Evolutionary conservation across 176 grass and related monocot species (phyloP).

Genomic region (Aechmea fasciata): DNA sequence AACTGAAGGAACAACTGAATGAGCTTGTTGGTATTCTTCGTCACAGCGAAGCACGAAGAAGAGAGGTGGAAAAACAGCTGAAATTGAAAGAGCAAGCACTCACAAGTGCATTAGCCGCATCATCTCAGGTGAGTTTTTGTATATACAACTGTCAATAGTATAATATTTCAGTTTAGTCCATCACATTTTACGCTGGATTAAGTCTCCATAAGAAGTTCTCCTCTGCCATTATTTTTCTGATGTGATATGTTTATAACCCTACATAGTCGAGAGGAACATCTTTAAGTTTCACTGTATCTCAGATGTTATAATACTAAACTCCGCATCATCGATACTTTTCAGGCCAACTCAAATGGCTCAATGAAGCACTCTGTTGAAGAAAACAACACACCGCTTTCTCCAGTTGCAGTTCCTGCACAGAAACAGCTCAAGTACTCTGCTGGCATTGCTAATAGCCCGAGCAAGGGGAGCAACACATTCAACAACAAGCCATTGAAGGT

Average conservation of each 20-base stretch:
- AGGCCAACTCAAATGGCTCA: constrained; percentile 65
- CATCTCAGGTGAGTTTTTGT: constrained; percentile 44
- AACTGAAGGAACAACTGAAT: constrained; percentile 91
- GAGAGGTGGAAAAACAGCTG: constrained; percentile 72
- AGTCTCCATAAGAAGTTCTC: neutral
- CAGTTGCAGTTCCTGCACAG: constrained; percentile 80
- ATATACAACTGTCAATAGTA: neutral
- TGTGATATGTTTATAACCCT: too few species aligned
- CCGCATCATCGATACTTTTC: constrained; percentile 10
- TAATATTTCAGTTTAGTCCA: too few species aligned
- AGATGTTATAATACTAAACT: neutral
- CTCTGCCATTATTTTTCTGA: too few species aligned
- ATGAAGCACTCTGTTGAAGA: constrained; percentile 65
- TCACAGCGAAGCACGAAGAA: constrained; percentile 71
- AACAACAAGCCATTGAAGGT: constrained; percentile 80
- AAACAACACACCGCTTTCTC: constrained; percentile 51
- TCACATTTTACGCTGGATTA: neutral
- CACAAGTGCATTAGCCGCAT: constrained; percentile 37
- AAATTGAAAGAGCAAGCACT: constrained; percentile 61
- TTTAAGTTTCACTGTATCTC: neutral
- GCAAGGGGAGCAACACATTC: constrained; percentile 40
- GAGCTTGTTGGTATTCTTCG: constrained; percentile 77
- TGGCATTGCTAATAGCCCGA: constrained; percentile 88
- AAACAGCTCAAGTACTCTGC: constrained; percentile 94
- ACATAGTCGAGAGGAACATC: neutral